Evolutionary conservation across 768 basidiomycete genomes (phyloP).

Genomic region (Podaxis sp.): DNA sequence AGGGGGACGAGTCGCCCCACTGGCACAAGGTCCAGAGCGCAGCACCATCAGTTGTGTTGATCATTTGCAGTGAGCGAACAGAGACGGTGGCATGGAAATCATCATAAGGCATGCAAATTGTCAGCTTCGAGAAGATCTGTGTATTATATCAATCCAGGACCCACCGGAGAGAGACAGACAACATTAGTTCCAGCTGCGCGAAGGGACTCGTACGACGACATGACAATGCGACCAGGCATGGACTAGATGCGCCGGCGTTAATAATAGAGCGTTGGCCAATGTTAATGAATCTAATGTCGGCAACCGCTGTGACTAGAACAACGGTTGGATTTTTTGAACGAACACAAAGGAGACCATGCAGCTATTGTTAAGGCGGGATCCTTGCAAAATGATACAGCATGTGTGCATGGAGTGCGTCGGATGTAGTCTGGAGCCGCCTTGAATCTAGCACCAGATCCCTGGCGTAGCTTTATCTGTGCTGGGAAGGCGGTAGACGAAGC

Average conservation of each 20-base stretch:
- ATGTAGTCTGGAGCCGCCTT: too few species aligned
- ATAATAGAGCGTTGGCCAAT: neutral
- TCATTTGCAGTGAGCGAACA: neutral
- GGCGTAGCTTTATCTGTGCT: too few species aligned
- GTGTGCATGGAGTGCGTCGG: too few species aligned
- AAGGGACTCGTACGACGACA: constrained; percentile 63
- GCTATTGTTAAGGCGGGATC: too few species aligned
- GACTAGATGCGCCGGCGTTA: constrained; percentile 33
- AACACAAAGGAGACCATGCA: too few species aligned
- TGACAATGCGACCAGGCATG: constrained; percentile 59
- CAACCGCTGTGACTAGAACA: neutral
- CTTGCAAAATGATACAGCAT: too few species aligned
- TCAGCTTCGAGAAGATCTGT: constrained; percentile 1
- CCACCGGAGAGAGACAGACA: constrained; percentile 60
- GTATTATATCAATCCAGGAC: constrained; percentile 17
- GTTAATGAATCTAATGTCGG: neutral
- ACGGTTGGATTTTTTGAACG: too few species aligned
- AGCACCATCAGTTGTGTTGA: constrained; percentile 1
- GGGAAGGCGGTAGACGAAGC: too few species aligned
- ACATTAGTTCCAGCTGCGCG: constrained; percentile 57
- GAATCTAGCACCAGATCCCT: too few species aligned
- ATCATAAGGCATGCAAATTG: constrained; percentile 8
- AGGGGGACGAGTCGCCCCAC: constrained; percentile 66
- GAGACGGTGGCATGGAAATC: constrained; percentile 14
- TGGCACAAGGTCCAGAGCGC: constrained; percentile 19